Base-by-base conservation (phyloP, 805 yeast species). In the Cyberlindnera veronae region DNA sequence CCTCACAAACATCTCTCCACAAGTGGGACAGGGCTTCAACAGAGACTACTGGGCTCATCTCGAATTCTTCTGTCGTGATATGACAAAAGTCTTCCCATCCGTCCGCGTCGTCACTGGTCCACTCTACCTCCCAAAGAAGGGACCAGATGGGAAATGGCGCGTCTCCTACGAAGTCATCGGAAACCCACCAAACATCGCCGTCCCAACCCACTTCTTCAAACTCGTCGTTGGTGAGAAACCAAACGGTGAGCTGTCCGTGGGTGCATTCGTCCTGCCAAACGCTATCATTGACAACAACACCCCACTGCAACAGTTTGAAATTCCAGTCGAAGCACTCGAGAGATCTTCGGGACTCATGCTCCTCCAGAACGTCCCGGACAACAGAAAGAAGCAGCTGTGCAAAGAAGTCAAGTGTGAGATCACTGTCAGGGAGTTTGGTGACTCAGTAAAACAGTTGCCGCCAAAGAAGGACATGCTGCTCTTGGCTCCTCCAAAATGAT, bases 31-130 rank as follows among this genome's bases (percentile, higher is more conserved):
- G 5, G 99, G 99, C 0, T 93, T 93, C 68, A 93, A 93, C 65
- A 74, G 99, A 53, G 98, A 93, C 60, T 84, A 93, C 61, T 93
- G 99, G 99, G 95, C 98, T 0, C 96, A 89, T 61, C 78, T 93
- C 44, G 99, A 93, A 63, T 84, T 85, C 55, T 93, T 93, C 59
- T 78, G 82, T 33, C 73, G 99, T 47, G 72, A 86, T 40, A 71
- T 91, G 47, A 84, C 95, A 5, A 54, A 66, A n/a, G 68, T 70
- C 38, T 93, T 85, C 61, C 75, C 74, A 35, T 73, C 79, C 34
- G 96, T 93, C 11, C 71, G 97, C 49, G 72, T 93, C 27, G 82
- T 93, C 57, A 93, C 98, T 1, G 99, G 99, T 2, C 97, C 99
- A 1, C 67, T 93, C 39, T 93, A 81, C 60, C 71, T 93, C 39